Evolutionary conservation across 371 early-diverging fungal species (phyloP), one percentile per base, ranked within the genome.

Genomic region (Phascolomyces articulosus): DNA sequence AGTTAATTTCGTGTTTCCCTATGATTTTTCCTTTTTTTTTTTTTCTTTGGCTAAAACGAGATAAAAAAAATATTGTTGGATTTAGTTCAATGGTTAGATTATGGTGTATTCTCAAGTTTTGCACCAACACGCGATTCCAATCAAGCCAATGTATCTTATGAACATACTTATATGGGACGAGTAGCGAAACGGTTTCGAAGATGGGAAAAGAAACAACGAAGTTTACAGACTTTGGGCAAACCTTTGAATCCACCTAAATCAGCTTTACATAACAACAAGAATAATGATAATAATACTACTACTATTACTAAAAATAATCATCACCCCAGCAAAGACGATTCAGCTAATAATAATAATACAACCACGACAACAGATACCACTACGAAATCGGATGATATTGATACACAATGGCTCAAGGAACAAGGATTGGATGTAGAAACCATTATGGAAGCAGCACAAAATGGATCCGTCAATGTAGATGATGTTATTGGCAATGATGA

Each of bases 11-110:
- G n/a, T n/a, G n/a, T n/a, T n/a, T n/a, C 1, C 2, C 34, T 9
- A 0, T 34, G 0, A 9, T 2, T 34, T 34, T 34, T 9, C 34
- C 34, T 11, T 11, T 9, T 11, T 11, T 34, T 9, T 3, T 31
- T 31, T 34, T 34, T 34, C 11, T 34, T 34, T 9, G 31, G 31
- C 3, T 9, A 34, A 34, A 34, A 34, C 6, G 34, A 34, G 34
- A 34, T 34, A 28, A 29, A 26, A 18, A 7, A 4, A 26, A 31
- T 29, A 7, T 6, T n/a, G 11, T 58, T 8, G 15, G 3, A 47
- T 18, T n/a, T 62, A 82, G 83, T 83, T 11, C 77, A 78, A 74
- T 80, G 80, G 79, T 67, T 83, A 23, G 79, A 83, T 65, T 83
- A 78, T 71, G 83, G 83, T 11, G 73, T 77, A 1, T 83, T 80